phyloP scores from a whole-genome alignment of 768 basidiomycete genomes.

The Thelephora ganbajun region DNA sequence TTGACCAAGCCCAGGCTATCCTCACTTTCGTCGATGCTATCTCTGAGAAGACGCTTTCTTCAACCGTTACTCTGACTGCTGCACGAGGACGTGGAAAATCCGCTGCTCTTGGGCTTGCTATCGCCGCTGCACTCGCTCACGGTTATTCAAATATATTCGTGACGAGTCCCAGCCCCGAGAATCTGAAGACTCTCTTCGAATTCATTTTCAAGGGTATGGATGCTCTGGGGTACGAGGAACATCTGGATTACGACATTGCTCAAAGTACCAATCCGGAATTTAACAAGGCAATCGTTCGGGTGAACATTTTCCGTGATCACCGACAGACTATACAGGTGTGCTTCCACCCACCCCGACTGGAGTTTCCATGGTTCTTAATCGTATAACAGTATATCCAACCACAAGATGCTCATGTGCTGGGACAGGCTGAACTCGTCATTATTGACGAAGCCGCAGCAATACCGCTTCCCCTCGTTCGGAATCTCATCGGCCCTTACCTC shows the following conservation, averaged over 20 bases:
- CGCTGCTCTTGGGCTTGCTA: slow-evolving; percentile 88
- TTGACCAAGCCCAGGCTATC: slow-evolving; percentile 90
- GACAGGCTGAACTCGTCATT: slow-evolving; percentile 93
- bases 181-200: slow-evolving; percentile 94
- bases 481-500: slow-evolving; percentile 90
- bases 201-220: slow-evolving; percentile 97
- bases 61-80: slow-evolving; percentile 91
- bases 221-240: slow-evolving; percentile 89
- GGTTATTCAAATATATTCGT: slow-evolving; percentile 98
- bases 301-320: slow-evolving; percentile 87
- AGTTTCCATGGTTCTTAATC: too few species aligned
- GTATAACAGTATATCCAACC: slow-evolving; percentile 86
- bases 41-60: slow-evolving; percentile 83
- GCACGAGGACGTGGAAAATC: slow-evolving; percentile 94
- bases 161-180: slow-evolving; percentile 94
- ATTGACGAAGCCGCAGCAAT: slow-evolving; percentile 99
- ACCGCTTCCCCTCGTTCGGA: slow-evolving; percentile 87
- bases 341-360: slow-evolving; percentile 1
- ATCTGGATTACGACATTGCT: slow-evolving; percentile 92
- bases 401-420: slow-evolving; percentile 92
- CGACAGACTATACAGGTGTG: slow-evolving; percentile 91
- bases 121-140: slow-evolving; percentile 83
- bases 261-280: slow-evolving; percentile 93
- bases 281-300: slow-evolving; percentile 88
- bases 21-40: slow-evolving; percentile 93